phyloP scores from a whole-genome alignment of 2,329 filamentous ascomycete genomes.

The Metarhizium humberi region DNA sequence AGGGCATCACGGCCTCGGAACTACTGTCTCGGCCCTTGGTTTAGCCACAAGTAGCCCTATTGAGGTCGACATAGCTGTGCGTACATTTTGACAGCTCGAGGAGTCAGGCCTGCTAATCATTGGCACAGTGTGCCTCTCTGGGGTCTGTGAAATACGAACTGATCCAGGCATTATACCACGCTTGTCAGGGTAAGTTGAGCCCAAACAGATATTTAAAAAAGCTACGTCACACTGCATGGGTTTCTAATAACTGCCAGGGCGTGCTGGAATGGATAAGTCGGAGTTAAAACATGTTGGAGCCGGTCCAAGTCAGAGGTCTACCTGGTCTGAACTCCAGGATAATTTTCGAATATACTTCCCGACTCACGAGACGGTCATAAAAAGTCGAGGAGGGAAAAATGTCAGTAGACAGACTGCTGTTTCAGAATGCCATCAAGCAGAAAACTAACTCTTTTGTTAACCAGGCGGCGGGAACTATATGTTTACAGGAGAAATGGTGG shows the following conservation, averaged over 20 bases:
- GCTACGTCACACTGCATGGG: not conserved
- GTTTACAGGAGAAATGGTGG: conserved; percentile 66
- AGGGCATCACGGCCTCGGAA: conserved; percentile 69
- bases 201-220: conserved; percentile 4
- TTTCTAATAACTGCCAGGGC: not conserved
- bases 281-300: conserved; percentile 3
- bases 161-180: conserved; percentile 45
- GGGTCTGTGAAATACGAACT: conserved; percentile 65
- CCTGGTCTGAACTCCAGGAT: conserved; percentile 18
- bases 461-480: conserved; percentile 73
- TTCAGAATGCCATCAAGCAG: not conserved
- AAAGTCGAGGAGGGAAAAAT: conserved; percentile 51
- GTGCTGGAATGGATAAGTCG: not conserved
- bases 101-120: not conserved
- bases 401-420: not conserved
- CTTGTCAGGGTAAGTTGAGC: conserved; percentile 39
- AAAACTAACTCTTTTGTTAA: not conserved
- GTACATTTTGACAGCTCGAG: conserved; percentile 14
- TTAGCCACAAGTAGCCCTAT: conserved; percentile 45
- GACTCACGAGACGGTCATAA: conserved; percentile 56
- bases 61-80: conserved; percentile 64
- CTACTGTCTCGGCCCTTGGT: conserved; percentile 54
- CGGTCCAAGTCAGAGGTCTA: conserved; percentile 6
- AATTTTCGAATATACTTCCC: conserved; percentile 74
- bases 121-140: conserved; percentile 62